phyloP scores from a whole-genome alignment of 169 alveolate species.

The Nephromyces sp. region DNA sequence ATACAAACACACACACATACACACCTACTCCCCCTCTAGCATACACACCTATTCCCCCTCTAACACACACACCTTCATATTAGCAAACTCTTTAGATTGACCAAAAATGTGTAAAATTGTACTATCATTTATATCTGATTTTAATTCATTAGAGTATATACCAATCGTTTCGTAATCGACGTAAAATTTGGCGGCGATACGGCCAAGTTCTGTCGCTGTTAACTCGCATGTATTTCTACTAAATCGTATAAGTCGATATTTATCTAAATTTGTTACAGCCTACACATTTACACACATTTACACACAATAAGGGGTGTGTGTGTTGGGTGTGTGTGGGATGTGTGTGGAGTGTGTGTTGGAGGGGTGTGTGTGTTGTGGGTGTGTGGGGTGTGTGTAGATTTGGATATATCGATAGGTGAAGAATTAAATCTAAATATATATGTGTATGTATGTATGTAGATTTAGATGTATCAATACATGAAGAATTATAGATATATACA shows the following conservation, averaged over 20 bases:
- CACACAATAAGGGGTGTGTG: neutral
- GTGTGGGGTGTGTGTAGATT: no score
- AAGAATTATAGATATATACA: neutral
- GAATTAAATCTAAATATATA: neutral
- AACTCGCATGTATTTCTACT: slow-evolving; percentile 43
- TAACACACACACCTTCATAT: slow-evolving; percentile 9
- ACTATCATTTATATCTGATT: neutral
- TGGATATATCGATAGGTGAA: neutral
- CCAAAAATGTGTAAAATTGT: slow-evolving; percentile 25
- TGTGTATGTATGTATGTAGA: neutral
- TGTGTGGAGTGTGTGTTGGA: no score
- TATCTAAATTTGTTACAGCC: slow-evolving; percentile 19
- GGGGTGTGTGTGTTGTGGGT: no score
- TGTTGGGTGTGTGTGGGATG: no score
- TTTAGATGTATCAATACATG: neutral
- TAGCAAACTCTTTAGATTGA: slow-evolving; percentile 37
- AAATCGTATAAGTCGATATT: slow-evolving; percentile 31
- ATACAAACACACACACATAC: no score
- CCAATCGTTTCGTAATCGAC: slow-evolving; percentile 67
- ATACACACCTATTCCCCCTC: neutral
- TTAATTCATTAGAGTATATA: slow-evolving; percentile 11
- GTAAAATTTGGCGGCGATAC: slow-evolving; percentile 71
- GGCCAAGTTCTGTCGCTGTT: slow-evolving; percentile 67
- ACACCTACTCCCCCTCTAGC: no score
- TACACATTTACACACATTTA: neutral